These are phyloP conservation scores for Apocynum venetum DNA, from an alignment of 257 asterid genomes.

Conservation along the genomic window DNA sequence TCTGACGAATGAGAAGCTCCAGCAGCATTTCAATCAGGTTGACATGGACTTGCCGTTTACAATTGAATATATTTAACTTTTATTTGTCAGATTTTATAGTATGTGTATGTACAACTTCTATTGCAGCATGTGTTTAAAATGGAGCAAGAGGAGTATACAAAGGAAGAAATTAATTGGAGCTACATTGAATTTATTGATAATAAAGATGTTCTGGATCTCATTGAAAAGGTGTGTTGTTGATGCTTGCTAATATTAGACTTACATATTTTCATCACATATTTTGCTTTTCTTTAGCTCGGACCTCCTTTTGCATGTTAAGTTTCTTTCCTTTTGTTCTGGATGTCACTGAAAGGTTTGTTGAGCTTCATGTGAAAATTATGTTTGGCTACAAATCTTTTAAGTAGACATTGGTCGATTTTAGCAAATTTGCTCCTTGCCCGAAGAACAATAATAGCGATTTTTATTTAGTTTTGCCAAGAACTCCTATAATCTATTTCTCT, in stretches of 20 bases:
- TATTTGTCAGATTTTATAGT: conserved; percentile 5
- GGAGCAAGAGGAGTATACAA: conserved; percentile 99
- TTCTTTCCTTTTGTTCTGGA: neutral
- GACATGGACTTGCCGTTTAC: conserved; percentile 9
- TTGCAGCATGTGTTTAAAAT: conserved; percentile 96
- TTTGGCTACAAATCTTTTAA: neutral
- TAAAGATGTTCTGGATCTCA: conserved; percentile 87
- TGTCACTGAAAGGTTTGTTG: neutral
- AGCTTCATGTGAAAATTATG: neutral
- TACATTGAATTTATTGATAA: conserved; percentile 98
- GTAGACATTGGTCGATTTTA: neutral
- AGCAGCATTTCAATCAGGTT: conserved; percentile 99
- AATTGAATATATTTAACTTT: conserved; percentile 9
- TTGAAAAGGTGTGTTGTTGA: conserved; percentile 69
- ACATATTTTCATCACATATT: neutral
- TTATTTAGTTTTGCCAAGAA: neutral
- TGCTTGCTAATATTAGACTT: neutral
- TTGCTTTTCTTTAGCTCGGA: conserved; percentile 3
- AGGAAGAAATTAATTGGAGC: conserved; percentile 99
- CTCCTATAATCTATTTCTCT: neutral
- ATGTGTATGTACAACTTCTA: conserved; percentile 7
- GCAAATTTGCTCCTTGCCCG: neutral
- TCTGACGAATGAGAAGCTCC: conserved; percentile 97
- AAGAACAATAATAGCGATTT: neutral
- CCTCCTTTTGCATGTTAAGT: neutral